Evolutionary conservation across 495 filamentous ascomycete genomes (phyloP).

Genomic region (Glarea lozoyensis): DNA sequence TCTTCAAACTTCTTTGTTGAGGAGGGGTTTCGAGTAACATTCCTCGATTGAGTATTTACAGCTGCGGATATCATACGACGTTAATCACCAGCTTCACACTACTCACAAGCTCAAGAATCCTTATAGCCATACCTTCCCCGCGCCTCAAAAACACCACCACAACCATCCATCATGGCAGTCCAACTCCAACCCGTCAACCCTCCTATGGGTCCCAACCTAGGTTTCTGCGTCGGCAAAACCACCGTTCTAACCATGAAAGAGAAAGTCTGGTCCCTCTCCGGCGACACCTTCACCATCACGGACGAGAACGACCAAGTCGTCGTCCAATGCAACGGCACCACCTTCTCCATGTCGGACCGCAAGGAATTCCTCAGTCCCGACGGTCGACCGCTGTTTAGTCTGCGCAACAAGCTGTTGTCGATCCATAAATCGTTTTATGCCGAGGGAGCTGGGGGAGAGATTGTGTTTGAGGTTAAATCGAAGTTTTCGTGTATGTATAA

Average conservation of each 20-base stretch:
- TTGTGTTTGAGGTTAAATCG: slow-evolving; percentile 44
- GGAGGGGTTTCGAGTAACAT: no score
- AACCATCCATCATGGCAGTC: no score
- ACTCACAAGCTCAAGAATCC: no score
- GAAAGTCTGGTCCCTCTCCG: slow-evolving; percentile 42
- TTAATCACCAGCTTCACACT: no score
- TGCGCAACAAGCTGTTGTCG: slow-evolving; percentile 8
- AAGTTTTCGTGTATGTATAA: slow-evolving; percentile 22
- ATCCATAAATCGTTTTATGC: slow-evolving; percentile 15
- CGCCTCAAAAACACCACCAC: no score
- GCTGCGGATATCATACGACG: no score
- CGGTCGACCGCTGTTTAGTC: slow-evolving; percentile 7
- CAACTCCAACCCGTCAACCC: slow-evolving; percentile 27
- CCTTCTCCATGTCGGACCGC: slow-evolving; percentile 13
- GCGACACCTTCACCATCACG: slow-evolving; percentile 43
- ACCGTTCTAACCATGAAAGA: slow-evolving; percentile 46
- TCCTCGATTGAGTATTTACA: no score
- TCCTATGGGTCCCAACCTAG: slow-evolving; percentile 37
- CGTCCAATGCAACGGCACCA: slow-evolving; percentile 9
- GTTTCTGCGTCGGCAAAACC: slow-evolving; percentile 34
- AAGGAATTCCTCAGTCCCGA: slow-evolving; percentile 11
- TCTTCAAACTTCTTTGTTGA: no score
- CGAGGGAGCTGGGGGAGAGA: slow-evolving; percentile 32
- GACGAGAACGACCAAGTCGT: slow-evolving; percentile 13
- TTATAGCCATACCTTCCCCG: no score